Evolutionary conservation across 176 grass and related monocot genomes (phyloP).

Genomic region (Coix lacrymajobi): DNA sequence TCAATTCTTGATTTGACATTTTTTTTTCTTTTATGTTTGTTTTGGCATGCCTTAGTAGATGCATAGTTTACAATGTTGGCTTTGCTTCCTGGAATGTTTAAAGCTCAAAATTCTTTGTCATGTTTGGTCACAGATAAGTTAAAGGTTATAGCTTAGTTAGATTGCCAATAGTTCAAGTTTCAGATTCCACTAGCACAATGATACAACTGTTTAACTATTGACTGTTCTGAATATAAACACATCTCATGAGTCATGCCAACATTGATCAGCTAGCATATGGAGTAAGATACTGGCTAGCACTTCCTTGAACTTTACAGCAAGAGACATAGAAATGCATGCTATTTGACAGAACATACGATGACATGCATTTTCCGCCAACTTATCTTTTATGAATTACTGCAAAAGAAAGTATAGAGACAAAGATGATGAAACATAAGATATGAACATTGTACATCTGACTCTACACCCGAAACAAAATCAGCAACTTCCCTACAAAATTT

Average conservation of each 20-base stretch:
- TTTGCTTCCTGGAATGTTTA: not conserved
- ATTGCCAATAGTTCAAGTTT: not conserved
- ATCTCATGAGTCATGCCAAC: not conserved
- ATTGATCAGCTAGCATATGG: not conserved
- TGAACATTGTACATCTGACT: not conserved
- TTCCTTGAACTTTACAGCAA: not conserved
- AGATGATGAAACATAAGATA: not conserved
- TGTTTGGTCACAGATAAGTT: not conserved
- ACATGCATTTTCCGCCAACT: not conserved
- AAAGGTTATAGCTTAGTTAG: not conserved
- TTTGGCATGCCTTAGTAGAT: not conserved
- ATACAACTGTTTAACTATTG: not conserved
- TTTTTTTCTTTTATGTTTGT: not conserved
- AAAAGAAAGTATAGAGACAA: not conserved
- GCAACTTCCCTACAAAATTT: not conserved
- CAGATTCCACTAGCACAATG: not conserved
- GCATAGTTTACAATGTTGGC: not conserved
- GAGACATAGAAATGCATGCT: not conserved
- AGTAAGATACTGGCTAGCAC: not conserved
- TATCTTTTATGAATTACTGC: not conserved
- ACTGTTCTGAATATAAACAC: not conserved
- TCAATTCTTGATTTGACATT: not conserved
- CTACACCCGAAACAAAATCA: not conserved
- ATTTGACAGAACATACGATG: not conserved
- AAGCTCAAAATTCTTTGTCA: not conserved